These are phyloP conservation scores for Malassezia brasiliensis DNA, from an alignment of 1,284 basidiomycete species.

Conservation along the genomic window DNA sequence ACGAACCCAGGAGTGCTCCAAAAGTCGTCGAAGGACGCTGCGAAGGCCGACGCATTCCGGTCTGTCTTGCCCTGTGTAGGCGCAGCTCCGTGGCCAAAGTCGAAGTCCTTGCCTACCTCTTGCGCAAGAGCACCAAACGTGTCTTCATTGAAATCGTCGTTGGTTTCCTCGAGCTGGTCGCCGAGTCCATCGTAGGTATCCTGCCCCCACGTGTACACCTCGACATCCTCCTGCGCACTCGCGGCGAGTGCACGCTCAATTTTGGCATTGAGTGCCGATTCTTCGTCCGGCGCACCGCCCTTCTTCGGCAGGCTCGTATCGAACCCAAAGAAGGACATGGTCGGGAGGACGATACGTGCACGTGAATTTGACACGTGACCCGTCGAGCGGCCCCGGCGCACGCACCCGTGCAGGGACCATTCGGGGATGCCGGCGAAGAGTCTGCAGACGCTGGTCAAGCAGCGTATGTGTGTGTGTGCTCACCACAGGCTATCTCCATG, in stretches of 20 bases:
- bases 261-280: constrained; percentile 39
- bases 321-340: constrained; percentile 48
- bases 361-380: constrained; percentile 1
- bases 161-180: constrained; percentile 66
- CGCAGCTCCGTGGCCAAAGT: constrained; percentile 57
- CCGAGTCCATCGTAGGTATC: constrained; percentile 83
- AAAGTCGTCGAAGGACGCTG: constrained; percentile 45
- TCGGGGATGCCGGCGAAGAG: constrained; percentile 18
- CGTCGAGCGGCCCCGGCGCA: neutral
- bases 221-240: constrained; percentile 60
- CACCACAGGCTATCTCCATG: constrained; percentile 30
- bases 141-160: constrained; percentile 57
- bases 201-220: constrained; percentile 78
- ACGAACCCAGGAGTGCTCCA: constrained; percentile 34
- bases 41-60: constrained; percentile 33
- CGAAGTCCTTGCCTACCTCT: constrained; percentile 66
- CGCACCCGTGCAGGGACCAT: constrained; percentile 12
- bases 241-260: constrained; percentile 53
- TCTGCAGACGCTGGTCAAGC: constrained; percentile 17
- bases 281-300: constrained; percentile 23
- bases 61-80: constrained; percentile 11
- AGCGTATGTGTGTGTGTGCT: constrained; percentile 6
- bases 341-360: neutral
- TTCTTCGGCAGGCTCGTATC: constrained; percentile 35
- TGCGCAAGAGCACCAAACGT: constrained; percentile 64